A percentile compares a stretch with the other conserved stretches of the same genome.
These are phyloP conservation scores for Podaxis rugospora DNA, from an alignment of 768 basidiomycete species.

Conservation along the genomic window DNA sequence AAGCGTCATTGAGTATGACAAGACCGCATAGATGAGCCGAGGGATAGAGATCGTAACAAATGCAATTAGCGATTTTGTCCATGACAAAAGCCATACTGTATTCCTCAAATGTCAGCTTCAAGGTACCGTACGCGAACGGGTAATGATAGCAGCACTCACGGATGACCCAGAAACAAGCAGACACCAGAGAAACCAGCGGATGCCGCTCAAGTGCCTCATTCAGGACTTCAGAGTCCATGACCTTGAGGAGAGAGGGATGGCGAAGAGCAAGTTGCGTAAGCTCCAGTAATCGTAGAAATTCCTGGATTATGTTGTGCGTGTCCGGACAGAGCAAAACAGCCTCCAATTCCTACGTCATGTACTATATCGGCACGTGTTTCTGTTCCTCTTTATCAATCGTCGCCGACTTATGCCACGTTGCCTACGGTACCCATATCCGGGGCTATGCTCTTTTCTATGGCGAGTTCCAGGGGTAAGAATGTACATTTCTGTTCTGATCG, in stretches of 20 bases:
- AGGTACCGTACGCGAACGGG: neutral
- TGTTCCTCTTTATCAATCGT: neutral
- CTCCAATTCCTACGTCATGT: neutral
- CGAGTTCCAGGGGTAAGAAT: neutral
- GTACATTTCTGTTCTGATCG: neutral
- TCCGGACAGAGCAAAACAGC: neutral
- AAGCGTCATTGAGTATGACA: slow-evolving; percentile 87
- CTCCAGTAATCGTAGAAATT: slow-evolving; percentile 6
- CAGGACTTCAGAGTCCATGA: slow-evolving; percentile 35
- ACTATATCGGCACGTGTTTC: slow-evolving; percentile 4
- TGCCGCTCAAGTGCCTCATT: slow-evolving; percentile 43
- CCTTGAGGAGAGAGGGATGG: neutral
- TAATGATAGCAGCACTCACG: slow-evolving; percentile 41
- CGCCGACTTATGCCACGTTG: neutral
- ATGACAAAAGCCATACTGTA: slow-evolving; percentile 78
- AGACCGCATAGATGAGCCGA: slow-evolving; percentile 65
- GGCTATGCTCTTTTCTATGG: neutral
- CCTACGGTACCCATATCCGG: slow-evolving; percentile 1
- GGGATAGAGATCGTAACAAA: slow-evolving; percentile 85
- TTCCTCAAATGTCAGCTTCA: neutral
- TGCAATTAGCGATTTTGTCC: slow-evolving; percentile 67
- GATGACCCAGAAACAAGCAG: slow-evolving; percentile 83
- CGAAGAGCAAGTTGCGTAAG: slow-evolving; percentile 7
- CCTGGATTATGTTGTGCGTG: neutral
- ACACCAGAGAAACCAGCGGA: slow-evolving; percentile 70